Conservation (phyloP, 2,329 filamentous ascomycete species). For the Colletotrichum ledebouriae region DNA sequence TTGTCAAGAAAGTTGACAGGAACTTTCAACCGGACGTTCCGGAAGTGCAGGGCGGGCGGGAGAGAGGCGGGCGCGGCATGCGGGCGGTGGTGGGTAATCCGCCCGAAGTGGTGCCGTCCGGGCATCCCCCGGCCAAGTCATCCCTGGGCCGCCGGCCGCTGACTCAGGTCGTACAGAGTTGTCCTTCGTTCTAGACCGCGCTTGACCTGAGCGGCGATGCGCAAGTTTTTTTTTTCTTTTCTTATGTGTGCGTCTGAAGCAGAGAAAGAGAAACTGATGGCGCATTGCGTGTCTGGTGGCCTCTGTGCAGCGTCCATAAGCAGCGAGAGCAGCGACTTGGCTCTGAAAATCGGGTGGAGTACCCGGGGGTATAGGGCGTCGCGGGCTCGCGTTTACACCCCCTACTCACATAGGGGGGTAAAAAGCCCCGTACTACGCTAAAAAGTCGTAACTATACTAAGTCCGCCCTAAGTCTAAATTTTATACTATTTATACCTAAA, state of each 20-base stretch:
- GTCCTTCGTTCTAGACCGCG: not conserved
- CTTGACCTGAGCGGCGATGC: not conserved
- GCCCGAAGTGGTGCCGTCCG: constrained; percentile 13
- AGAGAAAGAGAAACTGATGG: not conserved
- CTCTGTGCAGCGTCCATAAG: too few species aligned
- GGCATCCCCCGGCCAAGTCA: not conserved
- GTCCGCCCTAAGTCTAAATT: too few species aligned
- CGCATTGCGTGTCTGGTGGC: too few species aligned
- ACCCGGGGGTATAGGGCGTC: too few species aligned
- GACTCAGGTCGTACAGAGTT: not conserved
- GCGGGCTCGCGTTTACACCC: too few species aligned
- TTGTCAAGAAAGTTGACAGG: constrained; percentile 15
- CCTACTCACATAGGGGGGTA: too few species aligned
- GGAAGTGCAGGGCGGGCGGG: not conserved
- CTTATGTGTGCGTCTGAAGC: not conserved
- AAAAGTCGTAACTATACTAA: too few species aligned
- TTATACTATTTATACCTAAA: too few species aligned
- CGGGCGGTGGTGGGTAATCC: not conserved
- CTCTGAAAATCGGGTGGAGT: constrained; percentile 31
- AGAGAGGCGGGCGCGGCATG: not conserved
- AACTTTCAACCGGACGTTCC: constrained; percentile 12
- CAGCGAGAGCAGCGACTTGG: constrained; percentile 2
- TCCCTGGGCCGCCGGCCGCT: not conserved
- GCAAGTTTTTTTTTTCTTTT: too few species aligned
- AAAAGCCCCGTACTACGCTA: too few species aligned